Percentiles rank a stretch among this genome's conserved stretches.
These are phyloP conservation scores for Asterochloris sp. DNA, from an alignment of 139 green algal species.

Conservation along the genomic window DNA sequence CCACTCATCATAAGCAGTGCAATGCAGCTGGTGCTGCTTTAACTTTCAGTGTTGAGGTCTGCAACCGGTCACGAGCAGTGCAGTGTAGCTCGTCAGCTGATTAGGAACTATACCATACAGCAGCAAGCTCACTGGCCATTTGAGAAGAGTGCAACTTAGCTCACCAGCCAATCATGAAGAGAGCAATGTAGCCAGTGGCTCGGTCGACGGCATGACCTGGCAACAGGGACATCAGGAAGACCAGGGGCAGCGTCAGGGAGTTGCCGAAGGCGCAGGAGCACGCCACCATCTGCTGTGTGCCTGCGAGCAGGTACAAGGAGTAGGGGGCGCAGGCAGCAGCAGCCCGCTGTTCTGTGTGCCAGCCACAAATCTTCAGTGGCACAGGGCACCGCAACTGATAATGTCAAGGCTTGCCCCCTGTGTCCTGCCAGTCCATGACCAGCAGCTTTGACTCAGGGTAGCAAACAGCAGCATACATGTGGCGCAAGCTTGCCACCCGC, in stretches of 20 bases:
- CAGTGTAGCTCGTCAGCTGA: too few species aligned
- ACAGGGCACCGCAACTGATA: not conserved
- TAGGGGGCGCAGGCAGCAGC: not conserved
- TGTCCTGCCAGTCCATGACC: not conserved
- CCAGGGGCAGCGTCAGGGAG: constrained; percentile 58
- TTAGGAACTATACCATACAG: constrained; percentile 35
- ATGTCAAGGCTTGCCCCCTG: too few species aligned
- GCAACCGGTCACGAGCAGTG: too few species aligned
- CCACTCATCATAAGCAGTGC: too few species aligned
- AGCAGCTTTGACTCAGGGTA: not conserved
- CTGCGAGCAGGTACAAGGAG: constrained; percentile 2
- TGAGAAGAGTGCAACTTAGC: constrained; percentile 43
- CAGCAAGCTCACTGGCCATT: constrained; percentile 48
- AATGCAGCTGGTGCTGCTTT: too few species aligned
- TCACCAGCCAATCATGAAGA: constrained; percentile 53
- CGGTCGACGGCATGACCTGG: constrained; percentile 25
- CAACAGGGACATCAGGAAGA: constrained; percentile 57
- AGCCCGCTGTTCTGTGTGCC: not conserved
- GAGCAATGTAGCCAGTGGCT: constrained; percentile 31
- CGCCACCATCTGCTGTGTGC: constrained; percentile 35
- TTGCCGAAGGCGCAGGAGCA: constrained; percentile 64
- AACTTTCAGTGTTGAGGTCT: too few species aligned
- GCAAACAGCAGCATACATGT: not conserved
- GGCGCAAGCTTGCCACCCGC: not conserved
- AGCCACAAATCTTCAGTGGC: not conserved